Percentiles rank a stretch among this genome's conserved stretches.
Conservation (phyloP, 2,329 filamentous ascomycete genomes). For the Orbilia blumenaviensis region DNA sequence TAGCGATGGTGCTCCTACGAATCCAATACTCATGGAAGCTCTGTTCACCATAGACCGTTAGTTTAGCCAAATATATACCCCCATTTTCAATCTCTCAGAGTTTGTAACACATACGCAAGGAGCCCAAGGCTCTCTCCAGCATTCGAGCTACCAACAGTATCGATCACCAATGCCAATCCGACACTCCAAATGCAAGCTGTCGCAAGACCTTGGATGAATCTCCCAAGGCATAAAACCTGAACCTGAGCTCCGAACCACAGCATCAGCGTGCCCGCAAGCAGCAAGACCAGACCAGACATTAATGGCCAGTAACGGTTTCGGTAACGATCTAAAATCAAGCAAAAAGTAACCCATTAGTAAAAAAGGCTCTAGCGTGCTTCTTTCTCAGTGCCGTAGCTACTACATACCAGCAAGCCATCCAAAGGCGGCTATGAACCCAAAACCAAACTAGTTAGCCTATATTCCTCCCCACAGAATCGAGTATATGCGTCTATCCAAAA, state of each 20-base stretch:
- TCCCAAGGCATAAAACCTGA: constrained; percentile 36
- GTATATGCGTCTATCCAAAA: background rate
- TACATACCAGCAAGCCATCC: constrained; percentile 52
- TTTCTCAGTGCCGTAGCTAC: background rate
- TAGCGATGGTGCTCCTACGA: constrained; percentile 42
- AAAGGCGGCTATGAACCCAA: constrained; percentile 33
- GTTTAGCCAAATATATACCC: background rate
- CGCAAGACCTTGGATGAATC: constrained; percentile 52
- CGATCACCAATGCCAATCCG: constrained; percentile 47
- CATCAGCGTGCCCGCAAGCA: constrained; percentile 46
- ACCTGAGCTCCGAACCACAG: constrained; percentile 41
- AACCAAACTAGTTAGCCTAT: constrained; percentile 10
- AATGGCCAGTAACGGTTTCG: constrained; percentile 47
- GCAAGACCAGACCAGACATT: constrained; percentile 39
- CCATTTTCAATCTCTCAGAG: background rate
- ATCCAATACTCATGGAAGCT: constrained; percentile 50
- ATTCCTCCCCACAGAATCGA: background rate
- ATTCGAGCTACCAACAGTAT: constrained; percentile 51
- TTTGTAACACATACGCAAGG: constrained; percentile 29
- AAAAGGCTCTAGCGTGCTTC: background rate
- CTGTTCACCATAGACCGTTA: constrained; percentile 8
- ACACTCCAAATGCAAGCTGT: constrained; percentile 52
- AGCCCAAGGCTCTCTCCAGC: constrained; percentile 49
- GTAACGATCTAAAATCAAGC: constrained; percentile 42
- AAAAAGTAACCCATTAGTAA: background rate